Evolutionary conservation across 169 alveolate genomes (phyloP), one percentile per base, ranked within the genome.

Genomic region (Cryptosporidium viatorum): DNA sequence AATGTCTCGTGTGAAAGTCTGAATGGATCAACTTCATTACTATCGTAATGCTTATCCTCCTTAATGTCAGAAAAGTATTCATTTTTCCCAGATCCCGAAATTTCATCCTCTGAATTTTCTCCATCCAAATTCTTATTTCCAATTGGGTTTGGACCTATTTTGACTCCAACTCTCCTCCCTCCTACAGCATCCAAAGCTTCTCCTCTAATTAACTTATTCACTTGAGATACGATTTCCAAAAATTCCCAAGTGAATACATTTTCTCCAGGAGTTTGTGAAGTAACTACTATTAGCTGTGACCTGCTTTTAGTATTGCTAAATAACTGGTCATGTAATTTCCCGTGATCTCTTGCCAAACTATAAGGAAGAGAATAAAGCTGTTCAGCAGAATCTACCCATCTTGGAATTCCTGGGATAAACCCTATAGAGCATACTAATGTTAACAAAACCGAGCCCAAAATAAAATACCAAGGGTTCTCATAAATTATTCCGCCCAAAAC

Each of bases 371-470:
- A 91, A 43, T 93, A 93, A n/a, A 93, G 80, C 52, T 91, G 80
- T 74, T 93, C 95, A 1, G 95, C 94, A 14, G 94, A 93, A 43
- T 93, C 94, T 2, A 93, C 74, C 93, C 94, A 93, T n/a, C 75
- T 71, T 1, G 94, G 94, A 10, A 91, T 87, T 0, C 93, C 93
- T 3, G 95, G 95, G 21, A 93, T 73, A 41, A 93, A 86, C 29
- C 95, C 95, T 59, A 80, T 80, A 31, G 80, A 80, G 35, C 89
- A 80, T 16, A 80, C 12, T 23, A 80, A 26, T 37, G 89, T 80
- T 39, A 80, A 21, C 3, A 80, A 65, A 7, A 80, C 45, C 5
- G 89, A 80, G 16, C 69, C 89, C 31, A 62, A 29, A 6, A 80
- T 80, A 23, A 80, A 80, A 18, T 65, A 80, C 89, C 89, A 80